These are phyloP conservation scores for Theobroma cacao DNA, from an alignment of 345 rosid genomes.

Conservation along the genomic window DNA sequence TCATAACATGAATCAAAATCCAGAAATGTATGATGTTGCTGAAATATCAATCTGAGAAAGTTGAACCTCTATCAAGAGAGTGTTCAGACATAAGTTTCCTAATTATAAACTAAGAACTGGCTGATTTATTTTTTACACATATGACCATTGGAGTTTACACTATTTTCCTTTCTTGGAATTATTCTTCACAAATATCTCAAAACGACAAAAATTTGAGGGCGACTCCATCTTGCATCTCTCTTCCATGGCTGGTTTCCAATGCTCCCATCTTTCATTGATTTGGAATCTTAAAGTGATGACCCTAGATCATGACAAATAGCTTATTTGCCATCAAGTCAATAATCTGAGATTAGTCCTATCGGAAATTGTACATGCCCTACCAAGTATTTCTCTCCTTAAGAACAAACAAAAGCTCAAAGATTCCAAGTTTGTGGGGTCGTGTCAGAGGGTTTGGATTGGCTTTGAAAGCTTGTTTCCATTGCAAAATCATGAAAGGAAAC, in stretches of 20 bases:
- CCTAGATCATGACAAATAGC: background rate
- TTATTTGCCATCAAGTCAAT: background rate
- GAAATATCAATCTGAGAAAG: no score
- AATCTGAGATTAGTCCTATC: background rate
- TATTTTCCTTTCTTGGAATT: no score
- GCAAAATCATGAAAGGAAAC: background rate
- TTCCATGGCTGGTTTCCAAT: background rate
- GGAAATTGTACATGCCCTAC: background rate
- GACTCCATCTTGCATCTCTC: background rate
- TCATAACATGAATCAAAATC: no score
- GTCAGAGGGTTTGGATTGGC: background rate
- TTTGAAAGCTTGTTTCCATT: background rate
- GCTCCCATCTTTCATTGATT: background rate
- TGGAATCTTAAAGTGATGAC: background rate
- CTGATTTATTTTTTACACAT: no score
- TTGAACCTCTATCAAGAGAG: no score
- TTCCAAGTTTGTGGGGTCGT: background rate
- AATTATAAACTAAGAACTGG: no score
- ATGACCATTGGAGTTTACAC: no score
- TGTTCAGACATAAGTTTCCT: no score
- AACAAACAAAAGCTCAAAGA: background rate
- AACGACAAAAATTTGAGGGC: no score
- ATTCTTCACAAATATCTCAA: background rate
- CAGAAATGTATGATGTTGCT: no score
- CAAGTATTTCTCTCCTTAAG: background rate